Percentiles rank a stretch among this genome's conserved stretches.
Conservation (phyloP, 306 rosid species). For the Cicer judaicum region DNA sequence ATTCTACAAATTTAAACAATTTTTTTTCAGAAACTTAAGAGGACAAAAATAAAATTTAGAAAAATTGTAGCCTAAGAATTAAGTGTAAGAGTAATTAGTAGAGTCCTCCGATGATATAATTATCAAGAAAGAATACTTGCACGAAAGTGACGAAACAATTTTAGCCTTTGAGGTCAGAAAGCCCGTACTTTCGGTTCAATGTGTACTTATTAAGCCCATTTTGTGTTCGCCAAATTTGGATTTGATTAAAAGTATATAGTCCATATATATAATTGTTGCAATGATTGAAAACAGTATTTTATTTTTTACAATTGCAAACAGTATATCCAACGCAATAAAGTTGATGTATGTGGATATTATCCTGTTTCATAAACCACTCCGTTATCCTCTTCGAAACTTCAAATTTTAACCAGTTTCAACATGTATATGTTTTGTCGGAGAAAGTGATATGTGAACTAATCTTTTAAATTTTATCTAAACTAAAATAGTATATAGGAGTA, state of each 20-base stretch:
- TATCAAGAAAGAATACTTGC: too few relatives aligned
- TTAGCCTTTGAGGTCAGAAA: too few relatives aligned
- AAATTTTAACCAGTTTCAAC: not conserved
- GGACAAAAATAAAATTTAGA: too few relatives aligned
- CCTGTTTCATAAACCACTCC: slow-evolving; percentile 23
- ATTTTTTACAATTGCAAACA: slow-evolving; percentile 6
- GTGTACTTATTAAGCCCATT: not conserved
- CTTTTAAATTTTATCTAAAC: slow-evolving; percentile 14
- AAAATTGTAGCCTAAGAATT: too few relatives aligned
- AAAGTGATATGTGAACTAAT: slow-evolving; percentile 42
- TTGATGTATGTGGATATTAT: slow-evolving; percentile 6
- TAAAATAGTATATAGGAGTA: not conserved
- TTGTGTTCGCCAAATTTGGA: slow-evolving; percentile 36
- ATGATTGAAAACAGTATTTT: slow-evolving; percentile 29
- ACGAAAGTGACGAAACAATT: too few relatives aligned
- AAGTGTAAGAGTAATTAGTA: too few relatives aligned
- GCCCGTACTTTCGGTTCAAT: too few relatives aligned
- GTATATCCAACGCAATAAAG: slow-evolving; percentile 39
- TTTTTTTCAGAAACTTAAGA: too few relatives aligned
- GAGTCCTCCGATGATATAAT: too few relatives aligned
- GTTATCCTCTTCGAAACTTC: slow-evolving; percentile 9
- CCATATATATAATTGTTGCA: not conserved
- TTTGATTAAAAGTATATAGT: not conserved
- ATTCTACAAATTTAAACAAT: too few relatives aligned
- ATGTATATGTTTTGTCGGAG: slow-evolving; percentile 34